A percentile compares a stretch with the other conserved stretches of the same genome.
phyloP scores from a whole-genome alignment of 2,329 filamentous ascomycete species.

The Paradendryphiella salina region DNA sequence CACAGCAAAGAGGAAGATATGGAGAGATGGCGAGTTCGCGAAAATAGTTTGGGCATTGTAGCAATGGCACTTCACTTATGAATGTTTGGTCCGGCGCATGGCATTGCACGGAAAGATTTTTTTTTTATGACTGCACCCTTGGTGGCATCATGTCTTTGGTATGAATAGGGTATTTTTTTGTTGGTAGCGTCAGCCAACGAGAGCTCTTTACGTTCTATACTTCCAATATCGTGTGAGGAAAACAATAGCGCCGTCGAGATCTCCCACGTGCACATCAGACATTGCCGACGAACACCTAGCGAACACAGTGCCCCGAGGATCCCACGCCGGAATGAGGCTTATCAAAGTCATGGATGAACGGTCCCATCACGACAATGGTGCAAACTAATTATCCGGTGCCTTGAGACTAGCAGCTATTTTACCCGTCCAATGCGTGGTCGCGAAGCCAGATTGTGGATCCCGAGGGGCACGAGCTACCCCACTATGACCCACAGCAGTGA shows the following conservation, averaged over 20 bases:
- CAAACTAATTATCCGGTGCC: constrained; percentile 27
- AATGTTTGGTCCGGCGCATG: constrained; percentile 8
- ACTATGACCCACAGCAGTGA: constrained; percentile 15
- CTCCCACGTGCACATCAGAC: neutral
- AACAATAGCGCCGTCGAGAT: too few species aligned
- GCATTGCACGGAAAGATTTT: neutral
- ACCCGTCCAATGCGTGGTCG: constrained; percentile 15
- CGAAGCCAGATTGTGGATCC: constrained; percentile 16
- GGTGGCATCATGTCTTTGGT: constrained; percentile 5
- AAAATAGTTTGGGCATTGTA: constrained; percentile 18
- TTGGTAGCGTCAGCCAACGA: constrained; percentile 2
- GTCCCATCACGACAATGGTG: constrained; percentile 3
- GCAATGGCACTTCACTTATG: constrained; percentile 1
- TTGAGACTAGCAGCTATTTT: constrained; percentile 18
- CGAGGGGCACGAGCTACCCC: constrained; percentile 22
- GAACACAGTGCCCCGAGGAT: neutral
- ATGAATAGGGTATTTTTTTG: constrained; percentile 8
- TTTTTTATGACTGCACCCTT: constrained; percentile 1
- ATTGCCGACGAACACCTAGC: neutral
- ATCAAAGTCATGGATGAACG: neutral
- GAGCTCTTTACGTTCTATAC: neutral
- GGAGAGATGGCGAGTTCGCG: constrained; percentile 83
- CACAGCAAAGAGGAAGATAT: constrained; percentile 84
- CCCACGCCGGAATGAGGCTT: neutral
- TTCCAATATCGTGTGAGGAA: neutral